Evolutionary conservation across 1,139 yeast species (phyloP).

Genomic region (Zygosaccharomyces sapae): DNA sequence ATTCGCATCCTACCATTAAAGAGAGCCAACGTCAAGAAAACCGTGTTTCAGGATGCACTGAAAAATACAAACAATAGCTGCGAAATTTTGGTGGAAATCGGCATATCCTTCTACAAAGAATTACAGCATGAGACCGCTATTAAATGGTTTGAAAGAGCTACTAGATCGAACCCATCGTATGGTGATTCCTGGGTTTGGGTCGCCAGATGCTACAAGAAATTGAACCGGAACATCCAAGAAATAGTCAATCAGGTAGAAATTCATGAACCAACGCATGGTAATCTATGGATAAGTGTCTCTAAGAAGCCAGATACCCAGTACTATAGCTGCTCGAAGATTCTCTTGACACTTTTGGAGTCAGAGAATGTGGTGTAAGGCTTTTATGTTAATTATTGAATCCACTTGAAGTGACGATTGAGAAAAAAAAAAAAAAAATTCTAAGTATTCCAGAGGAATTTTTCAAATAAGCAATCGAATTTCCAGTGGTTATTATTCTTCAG

Average conservation of each 20-base stretch:
- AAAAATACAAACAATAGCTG: conserved; percentile 60
- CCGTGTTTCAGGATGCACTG: conserved; percentile 68
- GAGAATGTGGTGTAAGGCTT: conserved; percentile 8
- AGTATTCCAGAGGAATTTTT: conserved; percentile 26
- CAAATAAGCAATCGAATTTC: conserved; percentile 4
- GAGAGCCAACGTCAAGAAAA: conserved; percentile 48
- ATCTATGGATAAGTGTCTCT: conserved; percentile 48
- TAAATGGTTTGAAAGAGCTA: conserved; percentile 73
- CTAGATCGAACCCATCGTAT: conserved; percentile 47
- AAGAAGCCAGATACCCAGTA: conserved; percentile 38
- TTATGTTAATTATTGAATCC: conserved; percentile 1
- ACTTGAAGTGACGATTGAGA: background rate
- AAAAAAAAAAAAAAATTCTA: conserved; percentile 7
- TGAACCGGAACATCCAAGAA: conserved; percentile 35
- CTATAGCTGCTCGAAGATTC: conserved; percentile 16
- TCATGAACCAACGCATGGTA: conserved; percentile 57
- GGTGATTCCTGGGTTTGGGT: conserved; percentile 84
- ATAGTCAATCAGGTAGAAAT: conserved; percentile 36
- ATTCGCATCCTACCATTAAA: conserved; percentile 48
- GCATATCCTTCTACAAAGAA: conserved; percentile 63
- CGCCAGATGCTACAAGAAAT: conserved; percentile 42
- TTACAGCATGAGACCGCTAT: conserved; percentile 62
- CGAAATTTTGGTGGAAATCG: conserved; percentile 58
- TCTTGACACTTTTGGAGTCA: conserved; percentile 8
- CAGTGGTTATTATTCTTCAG: conserved; percentile 2